phyloP scores from a whole-genome alignment of 345 rosid genomes.

The Laguncularia racemosa region DNA sequence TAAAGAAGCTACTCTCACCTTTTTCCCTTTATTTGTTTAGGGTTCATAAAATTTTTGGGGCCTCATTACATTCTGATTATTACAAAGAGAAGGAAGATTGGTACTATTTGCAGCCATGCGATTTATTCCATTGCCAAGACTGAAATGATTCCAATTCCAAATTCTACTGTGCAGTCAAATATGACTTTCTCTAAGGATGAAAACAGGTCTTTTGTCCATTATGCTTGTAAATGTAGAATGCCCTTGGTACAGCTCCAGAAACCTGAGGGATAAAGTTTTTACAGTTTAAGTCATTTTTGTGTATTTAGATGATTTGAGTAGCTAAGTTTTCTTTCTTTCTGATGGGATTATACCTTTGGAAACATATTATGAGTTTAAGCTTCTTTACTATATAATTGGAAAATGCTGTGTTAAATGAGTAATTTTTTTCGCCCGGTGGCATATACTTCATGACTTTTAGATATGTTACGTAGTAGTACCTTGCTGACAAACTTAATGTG shows the following conservation, averaged over 20 bases:
- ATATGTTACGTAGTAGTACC: no score
- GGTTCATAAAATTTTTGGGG: slow-evolving; percentile 91
- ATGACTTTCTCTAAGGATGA: slow-evolving; percentile 87
- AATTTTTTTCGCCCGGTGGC: no score
- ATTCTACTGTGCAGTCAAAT: slow-evolving; percentile 60
- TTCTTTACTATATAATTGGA: no score
- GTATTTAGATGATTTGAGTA: slow-evolving; percentile 34
- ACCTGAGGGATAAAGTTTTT: slow-evolving; percentile 21
- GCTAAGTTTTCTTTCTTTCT: no score
- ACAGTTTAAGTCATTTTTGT: slow-evolving; percentile 18
- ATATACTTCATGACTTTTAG: no score
- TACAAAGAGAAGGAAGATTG: slow-evolving; percentile 86
- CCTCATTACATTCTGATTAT: slow-evolving; percentile 92
- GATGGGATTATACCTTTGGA: no score
- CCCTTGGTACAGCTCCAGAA: slow-evolving; percentile 44
- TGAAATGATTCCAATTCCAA: slow-evolving; percentile 65
- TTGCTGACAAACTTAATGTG: no score
- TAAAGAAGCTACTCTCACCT: slow-evolving; percentile 12
- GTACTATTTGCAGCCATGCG: slow-evolving; percentile 72
- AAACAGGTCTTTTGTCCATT: slow-evolving; percentile 96
- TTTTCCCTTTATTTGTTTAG: slow-evolving; percentile 29
- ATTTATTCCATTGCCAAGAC: slow-evolving; percentile 73
- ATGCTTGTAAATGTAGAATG: slow-evolving; percentile 79
- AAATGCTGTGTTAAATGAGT: no score
- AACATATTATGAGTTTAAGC: no score